Percentiles rank a stretch among this genome's conserved stretches.
Conservation (phyloP, 202 grass and related monocot species). For the Cymbopogon flexuosus region DNA sequence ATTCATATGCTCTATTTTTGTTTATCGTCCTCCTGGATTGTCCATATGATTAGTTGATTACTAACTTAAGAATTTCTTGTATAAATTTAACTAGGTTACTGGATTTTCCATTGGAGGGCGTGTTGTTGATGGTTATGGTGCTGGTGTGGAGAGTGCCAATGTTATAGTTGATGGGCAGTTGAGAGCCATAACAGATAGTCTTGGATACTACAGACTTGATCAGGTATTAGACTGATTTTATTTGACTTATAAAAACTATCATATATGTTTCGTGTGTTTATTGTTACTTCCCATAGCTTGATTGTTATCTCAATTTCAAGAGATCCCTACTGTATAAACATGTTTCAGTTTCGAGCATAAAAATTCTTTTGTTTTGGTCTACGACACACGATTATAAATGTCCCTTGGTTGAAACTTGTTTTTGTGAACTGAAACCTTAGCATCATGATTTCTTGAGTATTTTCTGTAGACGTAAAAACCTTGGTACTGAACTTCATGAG, state of each 20-base stretch:
- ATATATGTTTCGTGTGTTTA: not conserved
- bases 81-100: conserved; percentile 62
- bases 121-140: conserved; percentile 63
- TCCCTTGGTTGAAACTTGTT: not conserved
- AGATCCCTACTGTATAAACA: too few relatives aligned
- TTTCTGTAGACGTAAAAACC: too few relatives aligned
- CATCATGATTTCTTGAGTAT: not conserved
- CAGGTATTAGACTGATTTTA: conserved; percentile 49
- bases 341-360: too few relatives aligned
- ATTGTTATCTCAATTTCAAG: too few relatives aligned
- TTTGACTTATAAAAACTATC: conserved; percentile 1
- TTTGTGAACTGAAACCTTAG: not conserved
- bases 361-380: too few relatives aligned
- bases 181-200: conserved; percentile 61
- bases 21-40: conserved; percentile 1
- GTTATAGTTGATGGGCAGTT: conserved; percentile 75
- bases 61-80: not conserved
- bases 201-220: conserved; percentile 95
- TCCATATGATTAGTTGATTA: not conserved
- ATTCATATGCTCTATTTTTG: not conserved
- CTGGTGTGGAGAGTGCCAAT: conserved; percentile 76
- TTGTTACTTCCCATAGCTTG: too few relatives aligned
- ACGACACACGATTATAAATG: not conserved
- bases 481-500: not conserved
- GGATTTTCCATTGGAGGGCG: conserved; percentile 93